These are phyloP conservation scores for Botrytis tulipae DNA, from an alignment of 2,329 filamentous ascomycete genomes.

Conservation along the genomic window DNA sequence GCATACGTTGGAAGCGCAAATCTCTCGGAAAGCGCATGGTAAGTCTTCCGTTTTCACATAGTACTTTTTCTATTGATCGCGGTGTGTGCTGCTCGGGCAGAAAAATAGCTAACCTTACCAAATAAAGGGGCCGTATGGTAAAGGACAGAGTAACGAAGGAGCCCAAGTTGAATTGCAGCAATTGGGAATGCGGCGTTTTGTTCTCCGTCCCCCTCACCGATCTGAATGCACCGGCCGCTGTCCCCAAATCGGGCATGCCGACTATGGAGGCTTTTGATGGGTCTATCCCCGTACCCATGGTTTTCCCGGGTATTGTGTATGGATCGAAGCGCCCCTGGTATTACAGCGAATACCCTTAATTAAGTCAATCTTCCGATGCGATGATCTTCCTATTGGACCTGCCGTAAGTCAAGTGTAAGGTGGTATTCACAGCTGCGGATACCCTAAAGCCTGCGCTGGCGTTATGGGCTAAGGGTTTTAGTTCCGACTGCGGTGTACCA, in stretches of 20 bases:
- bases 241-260: conserved; percentile 22
- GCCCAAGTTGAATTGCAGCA: conserved; percentile 78
- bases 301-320: conserved; percentile 51
- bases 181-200: conserved; percentile 94
- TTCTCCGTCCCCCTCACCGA: conserved; percentile 44
- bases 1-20: conserved; percentile 90
- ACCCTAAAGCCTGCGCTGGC: not conserved
- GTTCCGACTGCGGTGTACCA: conserved; percentile 15
- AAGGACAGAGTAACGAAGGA: conserved; percentile 65
- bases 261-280: conserved; percentile 49
- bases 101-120: conserved; percentile 4
- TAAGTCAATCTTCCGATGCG: conserved; percentile 10
- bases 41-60: conserved; percentile 40
- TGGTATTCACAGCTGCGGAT: not conserved
- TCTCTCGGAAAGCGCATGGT: conserved; percentile 90
- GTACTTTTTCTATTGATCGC: not conserved
- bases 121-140: conserved; percentile 69
- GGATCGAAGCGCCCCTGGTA: conserved; percentile 36
- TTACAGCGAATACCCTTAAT: conserved; percentile 25
- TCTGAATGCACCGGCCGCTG: not conserved
- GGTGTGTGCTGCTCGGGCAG: not conserved
- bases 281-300: conserved; percentile 62
- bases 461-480: not conserved
- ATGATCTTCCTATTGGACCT: conserved; percentile 12
- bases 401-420: not conserved